Base-by-base conservation (phyloP, 1,139 yeast species). In the Blastobotrys buckinghamii region DNA sequence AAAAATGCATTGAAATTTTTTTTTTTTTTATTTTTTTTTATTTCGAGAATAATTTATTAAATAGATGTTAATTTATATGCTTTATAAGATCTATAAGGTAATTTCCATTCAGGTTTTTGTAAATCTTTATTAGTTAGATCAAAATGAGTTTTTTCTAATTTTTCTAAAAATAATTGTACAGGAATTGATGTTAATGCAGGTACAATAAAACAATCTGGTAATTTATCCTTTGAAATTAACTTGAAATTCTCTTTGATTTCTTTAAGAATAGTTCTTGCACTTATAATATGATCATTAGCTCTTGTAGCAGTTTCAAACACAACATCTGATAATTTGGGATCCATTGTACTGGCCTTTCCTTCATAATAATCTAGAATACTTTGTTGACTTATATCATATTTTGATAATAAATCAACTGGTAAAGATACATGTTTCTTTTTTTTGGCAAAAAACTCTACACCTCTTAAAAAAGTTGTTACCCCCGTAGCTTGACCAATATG, bases 401-500 rank as follows among this genome's bases (percentile, higher is more conserved):
- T 69, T 1, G 81, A 71, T 78, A 85, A 72, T 13, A 78, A 47
- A 49, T 83, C 86, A 2, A 79, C 64, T 0, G 96, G 96, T 39
- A 87, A 64, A 4, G 67, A 62, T 8, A 70, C 66, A 49, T 73
- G 76, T 53, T 77, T 76, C 39, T 77, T 72, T 39, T 70, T 61
- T 13, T 65, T 59, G 0, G 85, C 82, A 63, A 80, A 82, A 64
- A 75, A 85, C 22, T 73, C 71, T 48, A 81, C 64, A 0, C 86
- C 88, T 47, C 83, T 70, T 12, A 87, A 72, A 69, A 80, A 74
- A 1, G 85, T 74, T 1, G 88, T 82, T 6, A 87, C 72, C 0
- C 89, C 82, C 1, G 84, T 79, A 1, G 94, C 86, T 62, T 87
- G 95, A 3, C 96, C 96, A 32, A 86, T 69, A 64, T 87, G 95